These are phyloP conservation scores for Cubamyces sp. DNA, from an alignment of 768 basidiomycete species.

Conservation along the genomic window DNA sequence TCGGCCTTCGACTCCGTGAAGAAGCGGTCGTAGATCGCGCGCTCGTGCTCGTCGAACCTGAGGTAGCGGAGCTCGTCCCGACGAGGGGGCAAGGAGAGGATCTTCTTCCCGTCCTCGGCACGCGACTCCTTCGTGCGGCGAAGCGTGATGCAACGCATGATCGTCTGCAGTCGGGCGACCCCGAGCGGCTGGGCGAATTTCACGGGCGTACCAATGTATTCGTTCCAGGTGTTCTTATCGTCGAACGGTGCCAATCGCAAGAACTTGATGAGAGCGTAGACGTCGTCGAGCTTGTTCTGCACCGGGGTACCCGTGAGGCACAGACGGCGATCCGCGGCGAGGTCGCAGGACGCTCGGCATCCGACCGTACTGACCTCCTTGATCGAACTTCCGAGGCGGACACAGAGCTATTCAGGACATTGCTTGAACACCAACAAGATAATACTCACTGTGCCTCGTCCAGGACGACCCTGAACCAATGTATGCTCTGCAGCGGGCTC, in stretches of 20 bases:
- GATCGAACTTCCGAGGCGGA: slow-evolving; percentile 68
- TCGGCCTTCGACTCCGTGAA: slow-evolving; percentile 91
- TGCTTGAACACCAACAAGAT: neutral
- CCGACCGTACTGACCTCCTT: slow-evolving; percentile 95
- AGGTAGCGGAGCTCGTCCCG: slow-evolving; percentile 86
- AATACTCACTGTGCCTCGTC: slow-evolving; percentile 93
- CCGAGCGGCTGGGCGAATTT: slow-evolving; percentile 91
- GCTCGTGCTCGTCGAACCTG: slow-evolving; percentile 81
- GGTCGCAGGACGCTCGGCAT: slow-evolving; percentile 92
- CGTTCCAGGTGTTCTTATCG: slow-evolving; percentile 91
- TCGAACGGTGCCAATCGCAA: slow-evolving; percentile 89
- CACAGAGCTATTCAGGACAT: slow-evolving; percentile 7
- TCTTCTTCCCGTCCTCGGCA: slow-evolving; percentile 76
- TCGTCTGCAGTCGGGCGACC: slow-evolving; percentile 89
- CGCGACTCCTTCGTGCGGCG: slow-evolving; percentile 95
- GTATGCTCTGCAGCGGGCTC: slow-evolving; percentile 89
- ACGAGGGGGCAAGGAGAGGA: slow-evolving; percentile 89
- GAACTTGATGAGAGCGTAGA: slow-evolving; percentile 97
- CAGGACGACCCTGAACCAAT: slow-evolving; percentile 95
- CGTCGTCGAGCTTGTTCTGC: slow-evolving; percentile 98
- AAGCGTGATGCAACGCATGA: slow-evolving; percentile 96
- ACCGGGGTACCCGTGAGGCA: slow-evolving; percentile 98
- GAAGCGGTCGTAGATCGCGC: slow-evolving; percentile 85
- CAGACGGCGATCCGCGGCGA: slow-evolving; percentile 89
- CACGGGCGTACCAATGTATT: slow-evolving; percentile 89